Conservation (phyloP, 768 basidiomycete species). For the Podaxis sp. region DNA sequence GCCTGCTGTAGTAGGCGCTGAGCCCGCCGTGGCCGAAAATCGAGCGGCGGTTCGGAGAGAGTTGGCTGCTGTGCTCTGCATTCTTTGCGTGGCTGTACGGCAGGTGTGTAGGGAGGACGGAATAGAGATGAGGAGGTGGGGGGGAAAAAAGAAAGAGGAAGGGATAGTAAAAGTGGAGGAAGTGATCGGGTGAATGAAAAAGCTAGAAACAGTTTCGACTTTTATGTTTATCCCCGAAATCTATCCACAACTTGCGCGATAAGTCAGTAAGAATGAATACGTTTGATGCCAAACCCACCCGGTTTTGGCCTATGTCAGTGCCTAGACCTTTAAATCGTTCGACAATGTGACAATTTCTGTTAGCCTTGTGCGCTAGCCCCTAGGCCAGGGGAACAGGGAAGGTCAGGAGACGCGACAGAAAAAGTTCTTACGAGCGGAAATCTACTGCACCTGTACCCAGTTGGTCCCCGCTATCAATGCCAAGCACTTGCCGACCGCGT, state of each 20-base stretch:
- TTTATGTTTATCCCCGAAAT: conserved; percentile 10
- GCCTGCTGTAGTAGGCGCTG: conserved; percentile 13
- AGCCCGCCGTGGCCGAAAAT: conserved; percentile 16
- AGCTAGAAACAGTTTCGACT: background rate
- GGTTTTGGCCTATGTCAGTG: background rate
- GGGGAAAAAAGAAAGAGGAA: conserved; percentile 16
- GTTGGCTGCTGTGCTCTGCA: conserved; percentile 20
- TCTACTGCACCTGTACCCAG: no score
- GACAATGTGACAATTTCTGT: background rate
- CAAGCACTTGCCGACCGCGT: background rate
- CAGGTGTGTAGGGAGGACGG: background rate
- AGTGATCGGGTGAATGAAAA: conserved; percentile 1
- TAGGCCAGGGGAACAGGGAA: background rate
- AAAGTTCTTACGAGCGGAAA: background rate
- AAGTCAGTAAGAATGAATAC: background rate
- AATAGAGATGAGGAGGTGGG: conserved; percentile 11
- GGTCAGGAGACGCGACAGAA: background rate
- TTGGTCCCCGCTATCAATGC: background rate
- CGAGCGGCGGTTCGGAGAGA: conserved; percentile 19
- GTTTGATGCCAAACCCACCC: background rate
- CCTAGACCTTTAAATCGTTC: background rate
- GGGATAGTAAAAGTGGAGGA: background rate
- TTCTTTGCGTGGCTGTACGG: background rate
- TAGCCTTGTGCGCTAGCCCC: background rate
- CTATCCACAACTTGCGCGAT: background rate